Percentiles rank a stretch among this genome's conserved stretches.
These are phyloP conservation scores for Coemansia sp. DNA, from an alignment of 192 early-diverging fungal species.

Conservation along the genomic window DNA sequence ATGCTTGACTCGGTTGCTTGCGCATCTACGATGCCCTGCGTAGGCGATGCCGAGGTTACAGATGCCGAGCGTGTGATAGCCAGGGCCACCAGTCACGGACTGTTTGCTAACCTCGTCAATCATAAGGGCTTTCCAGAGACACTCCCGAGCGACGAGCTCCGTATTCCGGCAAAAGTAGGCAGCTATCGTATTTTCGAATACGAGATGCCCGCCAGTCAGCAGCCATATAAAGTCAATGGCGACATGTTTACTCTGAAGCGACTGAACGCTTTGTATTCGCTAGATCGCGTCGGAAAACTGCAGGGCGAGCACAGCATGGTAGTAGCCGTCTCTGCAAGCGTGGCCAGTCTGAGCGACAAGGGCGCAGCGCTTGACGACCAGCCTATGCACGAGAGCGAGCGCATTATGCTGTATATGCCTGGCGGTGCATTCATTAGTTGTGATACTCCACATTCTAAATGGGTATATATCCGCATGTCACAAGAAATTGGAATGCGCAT, in stretches of 20 bases:
- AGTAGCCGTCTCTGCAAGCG: constrained; percentile 8
- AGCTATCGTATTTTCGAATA: constrained; percentile 9
- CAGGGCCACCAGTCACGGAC: background rate
- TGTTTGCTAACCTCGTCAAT: background rate
- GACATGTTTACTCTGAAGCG: background rate
- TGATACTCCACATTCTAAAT: constrained; percentile 12
- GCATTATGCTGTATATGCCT: constrained; percentile 16
- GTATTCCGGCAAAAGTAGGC: constrained; percentile 12
- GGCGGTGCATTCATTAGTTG: constrained; percentile 29
- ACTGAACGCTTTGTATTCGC: constrained; percentile 11
- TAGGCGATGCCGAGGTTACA: constrained; percentile 23
- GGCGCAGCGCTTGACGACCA: background rate
- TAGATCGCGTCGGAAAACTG: background rate
- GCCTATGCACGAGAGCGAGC: constrained; percentile 13
- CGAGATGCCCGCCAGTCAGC: constrained; percentile 14
- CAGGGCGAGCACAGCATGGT: constrained; percentile 22
- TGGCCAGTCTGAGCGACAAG: background rate
- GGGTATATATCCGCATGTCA: constrained; percentile 23
- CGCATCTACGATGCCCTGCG: constrained; percentile 7
- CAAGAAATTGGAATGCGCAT: constrained; percentile 20
- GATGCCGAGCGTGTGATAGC: constrained; percentile 5
- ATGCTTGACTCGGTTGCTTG: background rate
- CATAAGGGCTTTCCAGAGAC: background rate
- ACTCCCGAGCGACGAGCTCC: background rate
- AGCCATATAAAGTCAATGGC: constrained; percentile 9